Conservation (phyloP, 108 stramenopile genomes). For the Nannochloropsis gaditana region DNA sequence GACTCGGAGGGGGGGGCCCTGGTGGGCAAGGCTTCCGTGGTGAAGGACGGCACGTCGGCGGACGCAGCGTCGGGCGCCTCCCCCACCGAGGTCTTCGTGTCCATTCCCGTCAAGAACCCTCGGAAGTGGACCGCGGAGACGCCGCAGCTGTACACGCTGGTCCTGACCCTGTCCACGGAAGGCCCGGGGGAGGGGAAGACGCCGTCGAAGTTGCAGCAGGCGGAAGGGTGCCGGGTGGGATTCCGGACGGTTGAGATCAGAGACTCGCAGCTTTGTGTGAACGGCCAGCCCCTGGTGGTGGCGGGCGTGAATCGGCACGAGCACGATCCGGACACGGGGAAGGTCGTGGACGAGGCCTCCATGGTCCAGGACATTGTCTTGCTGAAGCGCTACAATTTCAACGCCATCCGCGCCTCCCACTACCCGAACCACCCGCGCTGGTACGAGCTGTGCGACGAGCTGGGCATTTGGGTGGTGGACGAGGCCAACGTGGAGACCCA, state of each 20-base stretch:
- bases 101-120: constrained; percentile 25
- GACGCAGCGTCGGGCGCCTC: not conserved
- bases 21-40: not conserved
- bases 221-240: constrained; percentile 73
- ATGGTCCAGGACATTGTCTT: constrained; percentile 49
- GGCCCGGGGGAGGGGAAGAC: not conserved
- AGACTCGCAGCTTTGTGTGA: constrained; percentile 50
- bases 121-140: constrained; percentile 68
- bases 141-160: constrained; percentile 70
- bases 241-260: constrained; percentile 65
- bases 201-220: constrained; percentile 47
- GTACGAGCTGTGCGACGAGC: constrained; percentile 78
- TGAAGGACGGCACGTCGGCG: not conserved
- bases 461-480: constrained; percentile 87
- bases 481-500: constrained; percentile 97
- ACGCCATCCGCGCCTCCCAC: constrained; percentile 85
- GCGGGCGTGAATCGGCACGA: constrained; percentile 90
- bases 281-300: constrained; percentile 61
- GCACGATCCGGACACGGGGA: constrained; percentile 67
- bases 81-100: not conserved
- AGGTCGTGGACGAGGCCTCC: constrained; percentile 42
- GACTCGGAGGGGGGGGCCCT: constrained; percentile 12
- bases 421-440: constrained; percentile 83
- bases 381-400: constrained; percentile 75
- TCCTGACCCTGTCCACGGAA: constrained; percentile 41